These are phyloP conservation scores for Chytriomyces sp. DNA, from an alignment of 192 early-diverging fungal species.

Conservation along the genomic window DNA sequence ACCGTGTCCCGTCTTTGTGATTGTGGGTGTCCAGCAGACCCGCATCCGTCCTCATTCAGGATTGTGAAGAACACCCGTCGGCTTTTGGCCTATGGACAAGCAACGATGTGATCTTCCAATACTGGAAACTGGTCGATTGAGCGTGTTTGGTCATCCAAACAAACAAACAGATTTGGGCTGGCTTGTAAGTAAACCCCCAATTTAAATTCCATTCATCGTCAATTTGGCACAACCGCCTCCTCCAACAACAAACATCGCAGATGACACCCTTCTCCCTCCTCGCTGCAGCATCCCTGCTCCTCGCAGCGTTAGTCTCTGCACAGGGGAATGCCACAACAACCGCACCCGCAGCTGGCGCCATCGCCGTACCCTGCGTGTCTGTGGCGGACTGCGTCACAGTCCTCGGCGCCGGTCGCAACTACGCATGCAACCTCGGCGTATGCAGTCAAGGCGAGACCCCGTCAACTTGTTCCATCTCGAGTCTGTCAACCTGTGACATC, in stretches of 20 bases:
- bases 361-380: conserved; percentile 17
- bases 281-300: background rate
- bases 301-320: background rate
- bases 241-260: no score
- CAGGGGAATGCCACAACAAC: conserved; percentile 1
- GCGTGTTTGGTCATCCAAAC: background rate
- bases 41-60: no score
- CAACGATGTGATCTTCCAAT: no score
- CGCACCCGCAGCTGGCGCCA: background rate
- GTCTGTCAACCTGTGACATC: conserved; percentile 17
- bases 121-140: background rate
- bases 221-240: background rate
- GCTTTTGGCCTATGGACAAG: background rate
- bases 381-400: conserved; percentile 18
- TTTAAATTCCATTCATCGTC: no score
- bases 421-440: conserved; percentile 10
- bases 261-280: background rate
- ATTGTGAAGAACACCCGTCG: background rate
- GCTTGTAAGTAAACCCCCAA: no score
- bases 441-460: background rate
- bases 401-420: conserved; percentile 2
- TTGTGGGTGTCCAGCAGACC: background rate
- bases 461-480: conserved; percentile 3
- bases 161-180: no score
- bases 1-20: background rate